phyloP scores from a whole-genome alignment of 495 filamentous ascomycete species.

The Daldinia concentrica region DNA sequence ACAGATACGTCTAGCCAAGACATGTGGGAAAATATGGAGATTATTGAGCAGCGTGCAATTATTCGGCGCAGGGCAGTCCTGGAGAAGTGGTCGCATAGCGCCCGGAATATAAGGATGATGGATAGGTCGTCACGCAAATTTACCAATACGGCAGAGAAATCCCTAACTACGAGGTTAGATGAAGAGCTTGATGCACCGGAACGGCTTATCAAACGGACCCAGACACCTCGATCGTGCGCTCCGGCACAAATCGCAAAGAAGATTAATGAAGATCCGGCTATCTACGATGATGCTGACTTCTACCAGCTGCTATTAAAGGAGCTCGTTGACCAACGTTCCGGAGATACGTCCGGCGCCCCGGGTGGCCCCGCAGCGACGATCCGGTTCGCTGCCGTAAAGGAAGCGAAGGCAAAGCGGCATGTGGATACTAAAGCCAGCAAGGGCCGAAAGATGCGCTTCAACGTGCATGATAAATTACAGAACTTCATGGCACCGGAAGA shows the following conservation, averaged over 20 bases:
- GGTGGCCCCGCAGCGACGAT: slow-evolving; percentile 57
- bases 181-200: slow-evolving; percentile 75
- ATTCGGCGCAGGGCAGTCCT: slow-evolving; percentile 64
- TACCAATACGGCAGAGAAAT: slow-evolving; percentile 53
- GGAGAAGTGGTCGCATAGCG: slow-evolving; percentile 74
- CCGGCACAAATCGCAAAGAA: slow-evolving; percentile 68
- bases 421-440: slow-evolving; percentile 96
- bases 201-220: slow-evolving; percentile 72
- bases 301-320: slow-evolving; percentile 85
- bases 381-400: slow-evolving; percentile 73
- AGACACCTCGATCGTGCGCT: slow-evolving; percentile 75
- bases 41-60: slow-evolving; percentile 65
- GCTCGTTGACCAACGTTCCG: slow-evolving; percentile 84
- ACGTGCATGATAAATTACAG: slow-evolving; percentile 94
- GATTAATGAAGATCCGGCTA: slow-evolving; percentile 59
- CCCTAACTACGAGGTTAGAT: slow-evolving; percentile 75
- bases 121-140: slow-evolving; percentile 44
- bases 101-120: slow-evolving; percentile 52
- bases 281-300: slow-evolving; percentile 94
- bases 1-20: slow-evolving; percentile 63
- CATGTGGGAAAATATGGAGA: slow-evolving; percentile 78
- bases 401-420: slow-evolving; percentile 80
- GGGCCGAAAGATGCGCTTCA: slow-evolving; percentile 90
- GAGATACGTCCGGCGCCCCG: slow-evolving; percentile 59
- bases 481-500: slow-evolving; percentile 98